phyloP scores from a whole-genome alignment of 2,329 filamentous ascomycete genomes.

The Trichophaea hybrida region DNA sequence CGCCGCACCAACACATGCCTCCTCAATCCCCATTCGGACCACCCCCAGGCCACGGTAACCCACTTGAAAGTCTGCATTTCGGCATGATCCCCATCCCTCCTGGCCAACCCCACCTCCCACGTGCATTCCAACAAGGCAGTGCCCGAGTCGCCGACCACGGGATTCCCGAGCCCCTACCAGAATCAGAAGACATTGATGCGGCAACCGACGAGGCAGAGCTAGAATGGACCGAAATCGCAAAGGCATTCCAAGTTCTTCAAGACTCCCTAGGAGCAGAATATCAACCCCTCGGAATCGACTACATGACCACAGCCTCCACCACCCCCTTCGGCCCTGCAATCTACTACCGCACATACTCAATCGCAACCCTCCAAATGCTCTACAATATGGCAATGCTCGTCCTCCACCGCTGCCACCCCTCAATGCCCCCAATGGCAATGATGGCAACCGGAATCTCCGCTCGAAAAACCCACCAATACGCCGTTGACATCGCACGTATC shows the following conservation, averaged over 20 bases:
- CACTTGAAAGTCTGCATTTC: background rate
- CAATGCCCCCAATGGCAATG: constrained; percentile 83
- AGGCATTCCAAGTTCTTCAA: constrained; percentile 54
- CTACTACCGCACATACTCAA: constrained; percentile 73
- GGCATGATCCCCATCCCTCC: constrained; percentile 12
- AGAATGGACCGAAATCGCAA: constrained; percentile 65
- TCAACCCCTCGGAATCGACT: constrained; percentile 56
- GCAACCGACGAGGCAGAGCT: constrained; percentile 54
- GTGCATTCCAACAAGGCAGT: constrained; percentile 8
- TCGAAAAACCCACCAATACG: constrained; percentile 52
- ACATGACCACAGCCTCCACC: constrained; percentile 41
- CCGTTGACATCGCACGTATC: constrained; percentile 65
- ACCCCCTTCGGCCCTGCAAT: constrained; percentile 68
- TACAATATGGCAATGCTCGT: constrained; percentile 76
- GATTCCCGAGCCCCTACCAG: constrained; percentile 4
- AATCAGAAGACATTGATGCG: constrained; percentile 39
- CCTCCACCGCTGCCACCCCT: constrained; percentile 67
- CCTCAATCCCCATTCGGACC: constrained; percentile 10
- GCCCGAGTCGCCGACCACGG: background rate
- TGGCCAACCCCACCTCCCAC: constrained; percentile 12
- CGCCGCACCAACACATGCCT: constrained; percentile 15
- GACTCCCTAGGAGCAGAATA: constrained; percentile 59
- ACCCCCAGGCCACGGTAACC: constrained; percentile 10
- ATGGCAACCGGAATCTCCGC: constrained; percentile 69
- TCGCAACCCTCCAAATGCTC: constrained; percentile 75